A percentile compares a stretch with the other conserved stretches of the same genome.
Evolutionary conservation across 2,329 filamentous ascomycete genomes (phyloP).

Genomic region (Aspergillus sp.): DNA sequence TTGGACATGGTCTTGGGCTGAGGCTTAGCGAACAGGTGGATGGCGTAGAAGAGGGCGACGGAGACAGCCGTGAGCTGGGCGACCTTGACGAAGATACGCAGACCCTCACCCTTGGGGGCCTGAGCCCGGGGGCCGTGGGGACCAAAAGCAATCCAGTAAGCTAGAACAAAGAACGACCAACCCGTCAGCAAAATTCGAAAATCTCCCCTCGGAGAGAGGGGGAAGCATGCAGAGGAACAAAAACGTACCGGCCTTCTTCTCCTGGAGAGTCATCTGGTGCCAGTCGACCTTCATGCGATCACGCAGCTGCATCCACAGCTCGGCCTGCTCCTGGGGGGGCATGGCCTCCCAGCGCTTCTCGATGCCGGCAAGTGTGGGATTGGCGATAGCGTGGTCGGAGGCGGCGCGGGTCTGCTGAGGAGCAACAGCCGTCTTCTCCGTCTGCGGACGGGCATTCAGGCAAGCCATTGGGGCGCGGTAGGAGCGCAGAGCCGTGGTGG

Average conservation of each 20-base stretch:
- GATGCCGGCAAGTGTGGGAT: conserved; percentile 95
- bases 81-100: conserved; percentile 75
- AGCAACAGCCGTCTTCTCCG: conserved; percentile 34
- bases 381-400: conserved; percentile 90
- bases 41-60: conserved; percentile 67
- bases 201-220: background rate
- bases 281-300: conserved; percentile 99
- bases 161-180: conserved; percentile 49
- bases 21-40: conserved; percentile 70
- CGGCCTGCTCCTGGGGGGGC: conserved; percentile 98
- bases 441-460: conserved; percentile 35
- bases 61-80: conserved; percentile 65
- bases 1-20: conserved; percentile 86
- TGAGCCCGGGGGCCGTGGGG: conserved; percentile 88
- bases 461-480: conserved; percentile 36
- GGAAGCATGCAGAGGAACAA: background rate
- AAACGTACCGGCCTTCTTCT: conserved; percentile 97
- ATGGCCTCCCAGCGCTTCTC: conserved; percentile 99
- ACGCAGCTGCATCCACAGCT: conserved; percentile 96
- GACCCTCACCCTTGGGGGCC: conserved; percentile 78
- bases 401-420: conserved; percentile 55
- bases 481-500: conserved; percentile 34
- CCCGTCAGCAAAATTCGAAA: conserved; percentile 25
- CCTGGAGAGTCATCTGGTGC: conserved; percentile 89
- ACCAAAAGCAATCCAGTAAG: conserved; percentile 98